These are phyloP conservation scores for Candida sp. DNA, from an alignment of 1,139 yeast genomes.

Conservation along the genomic window DNA sequence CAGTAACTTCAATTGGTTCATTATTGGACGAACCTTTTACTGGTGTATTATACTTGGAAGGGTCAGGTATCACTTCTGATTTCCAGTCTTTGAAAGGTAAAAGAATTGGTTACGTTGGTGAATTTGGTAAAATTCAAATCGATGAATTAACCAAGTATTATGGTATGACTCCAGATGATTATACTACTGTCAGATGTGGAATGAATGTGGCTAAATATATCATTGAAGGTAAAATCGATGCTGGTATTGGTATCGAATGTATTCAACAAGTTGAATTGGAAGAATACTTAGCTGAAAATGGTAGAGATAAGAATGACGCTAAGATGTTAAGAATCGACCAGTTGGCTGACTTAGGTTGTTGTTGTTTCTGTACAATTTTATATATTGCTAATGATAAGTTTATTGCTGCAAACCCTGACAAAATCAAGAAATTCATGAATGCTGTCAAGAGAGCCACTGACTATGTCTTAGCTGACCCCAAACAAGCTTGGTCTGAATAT, in stretches of 20 bases:
- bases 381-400: constrained; percentile 53
- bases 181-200: constrained; percentile 59
- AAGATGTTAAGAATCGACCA: constrained; percentile 56
- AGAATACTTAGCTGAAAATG: constrained; percentile 43
- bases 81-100: constrained; percentile 54
- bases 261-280: constrained; percentile 58
- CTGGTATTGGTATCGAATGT: constrained; percentile 59
- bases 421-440: constrained; percentile 39
- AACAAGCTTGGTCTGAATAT: constrained; percentile 45
- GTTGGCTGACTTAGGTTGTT: constrained; percentile 56
- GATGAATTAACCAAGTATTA: constrained; percentile 55
- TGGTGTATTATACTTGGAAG: constrained; percentile 50
- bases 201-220: constrained; percentile 59
- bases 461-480: constrained; percentile 40
- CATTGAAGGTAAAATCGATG: constrained; percentile 53
- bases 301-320: constrained; percentile 45
- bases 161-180: constrained; percentile 54
- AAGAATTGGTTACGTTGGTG: constrained; percentile 56
- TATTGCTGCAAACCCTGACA: constrained; percentile 46
- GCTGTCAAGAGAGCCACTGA: constrained; percentile 53
- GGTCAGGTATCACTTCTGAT: constrained; percentile 49
- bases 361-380: constrained; percentile 57
- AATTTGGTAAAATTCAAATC: constrained; percentile 56
- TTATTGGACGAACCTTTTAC: constrained; percentile 58
- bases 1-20: constrained; percentile 55